A percentile compares a stretch with the other conserved stretches of the same genome.
Evolutionary conservation across 371 early-diverging fungal genomes (phyloP).

Genomic region (Furculomyces boomerangus): DNA sequence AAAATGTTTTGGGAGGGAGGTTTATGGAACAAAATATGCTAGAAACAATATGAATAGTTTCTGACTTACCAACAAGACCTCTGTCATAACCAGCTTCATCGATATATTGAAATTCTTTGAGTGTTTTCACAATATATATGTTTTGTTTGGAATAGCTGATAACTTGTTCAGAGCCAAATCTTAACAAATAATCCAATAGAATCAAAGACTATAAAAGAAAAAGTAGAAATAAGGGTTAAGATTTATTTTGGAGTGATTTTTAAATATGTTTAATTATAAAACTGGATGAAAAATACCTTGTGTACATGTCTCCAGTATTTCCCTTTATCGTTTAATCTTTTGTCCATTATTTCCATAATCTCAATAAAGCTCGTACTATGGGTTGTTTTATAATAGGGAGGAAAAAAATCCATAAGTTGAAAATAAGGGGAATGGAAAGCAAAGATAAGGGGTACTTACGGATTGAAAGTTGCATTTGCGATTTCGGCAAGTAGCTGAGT

Average conservation of each 20-base stretch:
- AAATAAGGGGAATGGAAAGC: not conserved
- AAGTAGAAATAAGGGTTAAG: not conserved
- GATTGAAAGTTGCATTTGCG: conserved; percentile 65
- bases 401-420: not conserved
- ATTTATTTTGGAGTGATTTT: no score
- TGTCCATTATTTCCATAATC: conserved; percentile 94
- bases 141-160: conserved; percentile 78
- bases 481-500: conserved; percentile 76
- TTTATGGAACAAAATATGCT: not conserved
- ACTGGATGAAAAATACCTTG: conserved; percentile 37
- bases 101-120: conserved; percentile 86
- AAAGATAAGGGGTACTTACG: conserved; percentile 32
- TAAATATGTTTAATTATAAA: conserved; percentile 3
- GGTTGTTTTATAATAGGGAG: not conserved
- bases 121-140: conserved; percentile 77
- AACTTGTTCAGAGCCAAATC: conserved; percentile 73
- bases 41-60: not conserved
- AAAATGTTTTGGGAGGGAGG: no score
- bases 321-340: conserved; percentile 89
- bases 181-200: conserved; percentile 48
- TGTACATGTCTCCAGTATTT: conserved; percentile 97
- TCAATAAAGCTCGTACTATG: no score
- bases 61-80: conserved; percentile 36
- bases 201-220: conserved; percentile 25
- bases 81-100: conserved; percentile 85